Base-by-base conservation (phyloP, 129 eudicot genomes). In the Deinandra increscens region DNA sequence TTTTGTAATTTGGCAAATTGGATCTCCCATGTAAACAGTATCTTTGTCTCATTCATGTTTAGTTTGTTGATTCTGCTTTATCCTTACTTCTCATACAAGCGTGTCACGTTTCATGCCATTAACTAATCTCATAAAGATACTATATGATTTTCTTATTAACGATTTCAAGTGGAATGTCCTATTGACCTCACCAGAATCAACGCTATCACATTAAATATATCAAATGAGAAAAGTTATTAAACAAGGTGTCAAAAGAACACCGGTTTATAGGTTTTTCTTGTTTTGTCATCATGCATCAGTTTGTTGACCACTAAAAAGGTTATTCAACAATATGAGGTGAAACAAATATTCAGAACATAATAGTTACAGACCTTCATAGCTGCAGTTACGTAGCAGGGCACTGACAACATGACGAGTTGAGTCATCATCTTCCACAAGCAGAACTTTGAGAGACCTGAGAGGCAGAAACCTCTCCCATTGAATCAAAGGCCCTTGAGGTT, bases 381-480 rank as follows among this genome's bases (percentile, higher is more conserved):
- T 85, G 78, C 96, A 88, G 43, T 88, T 88, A 51, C 89, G 83
- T 34, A 88, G 84, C 64, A 88, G 79, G 7, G 96, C 96, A 79
- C 89, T 74, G 51, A 88, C 87, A 20, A 88, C 84, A 68, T 88
- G 96, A 26, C 96, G 88, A 11, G 96, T 88, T 15, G 83, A 85
- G 66, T 88, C 96, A 64, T 88, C 96, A 79, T 80, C 78, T 72
- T 88, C 96, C 50, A 88, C 96, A 43, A 88, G 79, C 55, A 88
- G 60, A 71, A 88, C 91, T 75, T 80, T 83, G 22, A 88, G 77
- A 37, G 91, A 61, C 77, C 87, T 59, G 10, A 85, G 60, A 54
- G 87, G 96, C 62, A 88, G 81, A 80, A 88, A 83, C 77, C 85
- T 74, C 54, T 88, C 96, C 96, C 96, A 88, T 5, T 78, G 80